A percentile compares a stretch with the other conserved stretches of the same genome.
These are phyloP conservation scores for Gillenia trifoliata DNA, from an alignment of 306 rosid genomes.

Conservation along the genomic window DNA sequence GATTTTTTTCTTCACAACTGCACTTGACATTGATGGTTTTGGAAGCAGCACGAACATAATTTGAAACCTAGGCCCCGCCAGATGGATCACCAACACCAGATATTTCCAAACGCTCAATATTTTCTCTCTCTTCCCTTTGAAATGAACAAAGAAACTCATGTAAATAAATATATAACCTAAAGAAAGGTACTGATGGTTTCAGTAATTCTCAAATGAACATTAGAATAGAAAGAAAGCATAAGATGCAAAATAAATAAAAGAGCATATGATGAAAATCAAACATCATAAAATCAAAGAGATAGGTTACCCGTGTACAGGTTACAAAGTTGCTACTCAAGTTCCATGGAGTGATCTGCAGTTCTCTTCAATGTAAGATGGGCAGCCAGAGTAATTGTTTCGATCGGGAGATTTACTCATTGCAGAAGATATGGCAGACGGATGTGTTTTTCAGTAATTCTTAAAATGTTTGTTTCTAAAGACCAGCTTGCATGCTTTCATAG, in stretches of 20 bases:
- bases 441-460: conserved; percentile 80
- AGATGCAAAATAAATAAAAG: background rate
- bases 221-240: background rate
- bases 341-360: conserved; percentile 97
- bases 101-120: conserved; percentile 82
- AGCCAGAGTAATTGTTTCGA: conserved; percentile 94
- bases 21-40: conserved; percentile 79
- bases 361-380: conserved; percentile 97
- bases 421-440: conserved; percentile 75
- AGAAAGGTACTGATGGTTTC: background rate
- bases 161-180: background rate
- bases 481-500: conserved; percentile 99
- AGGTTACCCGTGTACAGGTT: conserved; percentile 87
- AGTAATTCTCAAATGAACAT: background rate
- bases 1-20: conserved; percentile 77
- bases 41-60: conserved; percentile 83
- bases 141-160: background rate
- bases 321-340: conserved; percentile 94
- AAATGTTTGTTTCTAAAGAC: conserved; percentile 88
- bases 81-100: conserved; percentile 99
- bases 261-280: background rate
- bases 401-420: conserved; percentile 93
- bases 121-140: conserved; percentile 92
- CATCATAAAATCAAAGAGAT: conserved; percentile 10
- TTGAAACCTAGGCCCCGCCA: conserved; percentile 95